A percentile compares a stretch with the other conserved stretches of the same genome.
Evolutionary conservation across 75 land plant genomes (phyloP).

Genomic region (Pinus albicaulis): DNA sequence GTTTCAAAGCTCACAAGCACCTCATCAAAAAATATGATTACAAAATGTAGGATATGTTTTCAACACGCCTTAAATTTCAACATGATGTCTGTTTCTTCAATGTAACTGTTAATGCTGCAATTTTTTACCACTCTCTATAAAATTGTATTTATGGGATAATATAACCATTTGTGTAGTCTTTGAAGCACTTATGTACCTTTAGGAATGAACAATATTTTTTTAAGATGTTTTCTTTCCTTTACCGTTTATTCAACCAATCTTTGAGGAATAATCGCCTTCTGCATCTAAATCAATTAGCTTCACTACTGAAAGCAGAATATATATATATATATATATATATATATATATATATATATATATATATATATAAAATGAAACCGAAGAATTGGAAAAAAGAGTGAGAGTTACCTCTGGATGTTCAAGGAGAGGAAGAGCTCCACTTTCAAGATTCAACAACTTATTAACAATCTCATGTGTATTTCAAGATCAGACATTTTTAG

Average conservation of each 20-base stretch:
- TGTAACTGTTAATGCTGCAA: background rate
- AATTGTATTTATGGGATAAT: background rate
- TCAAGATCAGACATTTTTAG: conserved; percentile 79
- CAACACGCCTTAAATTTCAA: too few species aligned
- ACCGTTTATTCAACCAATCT: conserved; percentile 65
- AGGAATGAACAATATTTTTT: conserved; percentile 55
- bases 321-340: background rate
- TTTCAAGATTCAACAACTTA: conserved; percentile 69
- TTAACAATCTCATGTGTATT: conserved; percentile 81
- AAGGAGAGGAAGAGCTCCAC: conserved; percentile 65
- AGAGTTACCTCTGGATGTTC: conserved; percentile 86
- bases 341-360: background rate
- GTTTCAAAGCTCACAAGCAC: conserved; percentile 30
- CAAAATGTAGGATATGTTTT: background rate
- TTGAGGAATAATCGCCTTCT: conserved; percentile 87
- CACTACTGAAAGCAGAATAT: background rate
- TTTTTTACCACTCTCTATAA: background rate
- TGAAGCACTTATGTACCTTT: conserved; percentile 41
- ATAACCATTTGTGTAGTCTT: background rate
- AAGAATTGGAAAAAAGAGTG: background rate
- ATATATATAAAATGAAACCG: background rate
- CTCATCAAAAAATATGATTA: background rate
- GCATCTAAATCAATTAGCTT: conserved; percentile 9
- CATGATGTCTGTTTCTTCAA: too few species aligned
- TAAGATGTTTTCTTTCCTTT: conserved; percentile 59